Conservation (phyloP, 2,329 filamentous ascomycete genomes). For the Raffaelea deltoideospora region DNA sequence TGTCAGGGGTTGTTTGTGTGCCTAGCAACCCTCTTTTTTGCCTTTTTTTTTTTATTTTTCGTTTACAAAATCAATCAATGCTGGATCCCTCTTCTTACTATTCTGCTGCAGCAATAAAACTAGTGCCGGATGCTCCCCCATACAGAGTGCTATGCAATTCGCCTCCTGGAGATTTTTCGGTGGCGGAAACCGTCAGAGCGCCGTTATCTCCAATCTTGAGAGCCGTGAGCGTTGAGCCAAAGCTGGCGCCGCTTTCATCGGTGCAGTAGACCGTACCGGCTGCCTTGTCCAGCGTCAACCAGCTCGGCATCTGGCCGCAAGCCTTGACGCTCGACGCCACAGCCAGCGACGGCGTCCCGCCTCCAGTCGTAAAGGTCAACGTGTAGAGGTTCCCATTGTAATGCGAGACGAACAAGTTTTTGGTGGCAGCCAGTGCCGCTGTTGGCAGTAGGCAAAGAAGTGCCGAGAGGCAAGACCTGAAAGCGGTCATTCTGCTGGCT, state of each 20-base stretch:
- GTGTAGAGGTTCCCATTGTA: conserved; percentile 24
- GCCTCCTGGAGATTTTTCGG: conserved; percentile 18
- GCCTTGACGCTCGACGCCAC: conserved; percentile 15
- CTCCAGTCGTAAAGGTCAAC: conserved; percentile 14
- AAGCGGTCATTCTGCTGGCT: neutral
- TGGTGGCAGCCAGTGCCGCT: conserved; percentile 4
- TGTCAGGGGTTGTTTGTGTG: too few relatives aligned
- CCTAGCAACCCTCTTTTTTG: too few relatives aligned
- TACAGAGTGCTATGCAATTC: conserved; percentile 26
- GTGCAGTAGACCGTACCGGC: conserved; percentile 19
- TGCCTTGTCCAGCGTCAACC: conserved; percentile 20
- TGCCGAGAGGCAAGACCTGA: conserved; percentile 7
- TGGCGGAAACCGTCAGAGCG: conserved; percentile 15
- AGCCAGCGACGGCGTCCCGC: conserved; percentile 13
- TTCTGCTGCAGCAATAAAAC: conserved; percentile 26
- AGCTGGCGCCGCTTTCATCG: conserved; percentile 20
- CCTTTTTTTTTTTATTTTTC: too few relatives aligned
- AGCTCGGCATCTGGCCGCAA: conserved; percentile 21
- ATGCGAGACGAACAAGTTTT: conserved; percentile 21
- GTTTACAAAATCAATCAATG: neutral
- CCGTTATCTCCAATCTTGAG: conserved; percentile 18
- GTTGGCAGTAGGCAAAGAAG: conserved; percentile 6
- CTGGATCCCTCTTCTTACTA: conserved; percentile 21
- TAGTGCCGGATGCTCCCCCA: conserved; percentile 20
- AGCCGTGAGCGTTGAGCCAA: conserved; percentile 19